phyloP scores from a whole-genome alignment of 192 early-diverging fungal species.

The Linnemannia zychae region DNA sequence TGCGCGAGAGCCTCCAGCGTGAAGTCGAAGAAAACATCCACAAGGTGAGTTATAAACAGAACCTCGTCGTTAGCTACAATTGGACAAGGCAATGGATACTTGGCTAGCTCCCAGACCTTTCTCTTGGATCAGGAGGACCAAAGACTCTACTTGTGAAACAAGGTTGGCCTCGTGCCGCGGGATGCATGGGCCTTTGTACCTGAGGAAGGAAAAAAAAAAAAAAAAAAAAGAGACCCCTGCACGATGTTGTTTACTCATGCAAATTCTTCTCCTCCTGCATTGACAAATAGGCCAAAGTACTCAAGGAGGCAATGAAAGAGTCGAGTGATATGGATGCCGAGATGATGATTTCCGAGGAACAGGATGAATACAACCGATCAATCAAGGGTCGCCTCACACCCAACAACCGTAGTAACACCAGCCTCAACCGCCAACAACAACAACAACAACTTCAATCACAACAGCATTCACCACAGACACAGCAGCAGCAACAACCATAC shows the following conservation, averaged over 20 bases:
- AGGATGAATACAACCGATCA: conserved; percentile 21
- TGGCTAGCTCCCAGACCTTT: neutral
- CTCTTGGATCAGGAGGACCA: neutral
- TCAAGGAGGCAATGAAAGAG: conserved; percentile 57
- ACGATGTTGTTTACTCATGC: neutral
- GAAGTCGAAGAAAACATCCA: conserved; percentile 54
- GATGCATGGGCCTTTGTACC: neutral
- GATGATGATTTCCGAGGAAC: conserved; percentile 31
- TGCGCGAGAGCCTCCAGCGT: conserved; percentile 54
- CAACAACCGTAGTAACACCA: conserved; percentile 34
- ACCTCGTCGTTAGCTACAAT: neutral
- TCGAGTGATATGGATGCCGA: conserved; percentile 51
- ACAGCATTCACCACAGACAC: conserved; percentile 1
- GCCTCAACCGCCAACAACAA: conserved; percentile 21
- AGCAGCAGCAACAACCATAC: neutral
- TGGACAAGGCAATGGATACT: too few relatives aligned
- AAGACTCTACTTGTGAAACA: neutral
- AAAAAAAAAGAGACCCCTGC: neutral
- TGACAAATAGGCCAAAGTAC: conserved; percentile 29
- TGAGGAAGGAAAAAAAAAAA: neutral
- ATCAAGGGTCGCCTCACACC: conserved; percentile 18
- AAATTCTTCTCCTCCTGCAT: neutral
- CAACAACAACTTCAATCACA: neutral
- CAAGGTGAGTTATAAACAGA: conserved; percentile 28
- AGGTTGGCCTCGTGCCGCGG: neutral